phyloP scores from a whole-genome alignment of 805 yeast genomes.

The Starmerella bombicola region DNA sequence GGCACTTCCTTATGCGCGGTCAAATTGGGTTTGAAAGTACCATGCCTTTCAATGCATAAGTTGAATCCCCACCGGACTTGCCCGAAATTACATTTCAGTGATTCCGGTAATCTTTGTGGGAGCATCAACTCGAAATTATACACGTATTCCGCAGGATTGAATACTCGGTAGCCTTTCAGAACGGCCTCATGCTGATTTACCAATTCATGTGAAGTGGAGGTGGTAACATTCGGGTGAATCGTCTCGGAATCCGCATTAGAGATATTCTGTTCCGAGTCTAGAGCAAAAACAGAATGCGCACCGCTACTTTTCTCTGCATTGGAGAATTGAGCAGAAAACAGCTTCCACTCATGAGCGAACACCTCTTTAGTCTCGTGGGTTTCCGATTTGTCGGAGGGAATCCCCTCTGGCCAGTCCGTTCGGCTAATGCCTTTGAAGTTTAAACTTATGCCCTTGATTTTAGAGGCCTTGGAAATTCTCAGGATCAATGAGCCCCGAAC shows the following conservation, averaged over 20 bases:
- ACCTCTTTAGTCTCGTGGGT: slow-evolving; percentile 53
- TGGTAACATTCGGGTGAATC: slow-evolving; percentile 5
- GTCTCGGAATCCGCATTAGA: slow-evolving; percentile 2
- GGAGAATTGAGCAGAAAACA: slow-evolving; percentile 38
- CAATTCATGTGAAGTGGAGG: slow-evolving; percentile 12
- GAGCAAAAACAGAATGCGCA: slow-evolving; percentile 31
- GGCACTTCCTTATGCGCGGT: slow-evolving; percentile 49
- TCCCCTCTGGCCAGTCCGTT: slow-evolving; percentile 98
- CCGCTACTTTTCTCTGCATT: slow-evolving; percentile 34
- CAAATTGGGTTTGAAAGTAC: slow-evolving; percentile 74
- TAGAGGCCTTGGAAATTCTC: slow-evolving; percentile 57
- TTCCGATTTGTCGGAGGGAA: slow-evolving; percentile 72
- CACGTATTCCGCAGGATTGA: slow-evolving; percentile 80
- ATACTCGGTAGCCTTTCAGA: slow-evolving; percentile 35
- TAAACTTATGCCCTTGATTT: slow-evolving; percentile 50
- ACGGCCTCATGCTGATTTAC: slow-evolving; percentile 21
- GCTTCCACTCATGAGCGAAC: slow-evolving; percentile 82
- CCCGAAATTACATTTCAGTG: slow-evolving; percentile 70
- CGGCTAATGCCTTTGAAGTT: slow-evolving; percentile 54
- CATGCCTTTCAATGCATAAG: slow-evolving; percentile 59
- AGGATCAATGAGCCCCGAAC: slow-evolving; percentile 68
- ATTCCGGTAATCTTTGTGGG: slow-evolving; percentile 70
- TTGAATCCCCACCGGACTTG: slow-evolving; percentile 57
- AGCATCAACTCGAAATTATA: slow-evolving; percentile 86
- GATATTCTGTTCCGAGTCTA: slow-evolving; percentile 16